Base-by-base conservation (phyloP, 2,329 filamentous ascomycete genomes). In the Dothideomycetidae sp. region DNA sequence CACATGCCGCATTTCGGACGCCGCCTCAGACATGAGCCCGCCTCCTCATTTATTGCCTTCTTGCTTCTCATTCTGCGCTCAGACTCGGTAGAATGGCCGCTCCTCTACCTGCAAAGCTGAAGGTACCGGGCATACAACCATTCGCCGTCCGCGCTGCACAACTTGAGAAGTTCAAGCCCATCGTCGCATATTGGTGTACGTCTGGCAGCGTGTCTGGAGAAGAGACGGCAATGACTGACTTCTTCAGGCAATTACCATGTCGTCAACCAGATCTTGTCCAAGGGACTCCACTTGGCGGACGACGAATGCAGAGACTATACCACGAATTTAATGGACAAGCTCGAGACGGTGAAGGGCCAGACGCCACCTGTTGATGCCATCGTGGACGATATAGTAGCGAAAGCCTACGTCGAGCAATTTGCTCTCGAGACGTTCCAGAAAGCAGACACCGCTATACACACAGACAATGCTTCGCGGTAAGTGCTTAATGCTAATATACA, bases 131-230 rank as follows among this genome's bases (percentile, higher is more conserved):
- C 55, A 75, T 93, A 53, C 76, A 75, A 47, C 81, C 84, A 43
- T 94, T 92, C 58, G 77, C 86, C 44, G 71, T 78, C 38, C 76
- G 88, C 52, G 88, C 84, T 21, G 71, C 74, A 23, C 88, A 98
- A 63, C 72, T 98, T 33, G 81, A 88, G 56, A 71, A 71, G 42
- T 73, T 77, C 53, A 90, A 88, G 59, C 90, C 90, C 5, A 82
- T 90, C 42, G 72, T 96, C 48, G 71, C 86, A 45, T 98, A 96
- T 59, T 96, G 88, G 85, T 90, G 88, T 93, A 70, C 53, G 79
- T 70, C 12, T n/a, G 5, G 13, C 4, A 14, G 21, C 10, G 9
- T 4, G 11, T 10, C 2, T 10, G 3, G 5, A 26, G 5, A 10
- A 21, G 4, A 3, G 10, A 16, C 12, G 4, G 11, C 10, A 12